These are phyloP conservation scores for Filosporella fistucella DNA, from an alignment of 495 filamentous ascomycete species.

Conservation along the genomic window DNA sequence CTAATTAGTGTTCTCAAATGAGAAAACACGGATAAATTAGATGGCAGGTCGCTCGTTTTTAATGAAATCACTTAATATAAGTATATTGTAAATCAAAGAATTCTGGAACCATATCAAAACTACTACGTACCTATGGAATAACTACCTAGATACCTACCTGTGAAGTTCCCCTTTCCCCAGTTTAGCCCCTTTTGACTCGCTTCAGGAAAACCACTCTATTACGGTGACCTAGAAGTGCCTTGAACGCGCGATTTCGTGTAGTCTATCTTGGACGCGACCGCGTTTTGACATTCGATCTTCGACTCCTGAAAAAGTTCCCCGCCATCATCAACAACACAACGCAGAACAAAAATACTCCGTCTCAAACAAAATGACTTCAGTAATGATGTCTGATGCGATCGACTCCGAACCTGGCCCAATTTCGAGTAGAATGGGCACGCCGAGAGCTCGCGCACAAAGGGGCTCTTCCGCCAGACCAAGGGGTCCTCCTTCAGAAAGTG, in stretches of 20 bases:
- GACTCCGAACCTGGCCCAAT: slow-evolving; percentile 16
- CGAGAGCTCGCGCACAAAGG: slow-evolving; percentile 22
- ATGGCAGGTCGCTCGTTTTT: no score
- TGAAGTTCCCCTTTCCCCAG: background rate
- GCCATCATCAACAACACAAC: slow-evolving; percentile 15
- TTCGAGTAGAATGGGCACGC: slow-evolving; percentile 19
- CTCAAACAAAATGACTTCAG: slow-evolving; percentile 18
- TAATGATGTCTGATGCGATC: slow-evolving; percentile 22
- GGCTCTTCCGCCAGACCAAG: slow-evolving; percentile 56
- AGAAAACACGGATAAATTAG: no score
- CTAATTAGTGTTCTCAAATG: no score
- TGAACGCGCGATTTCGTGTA: slow-evolving; percentile 1
- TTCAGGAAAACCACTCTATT: slow-evolving; percentile 19
- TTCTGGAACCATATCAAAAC: no score
- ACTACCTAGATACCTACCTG: background rate
- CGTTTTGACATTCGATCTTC: slow-evolving; percentile 7
- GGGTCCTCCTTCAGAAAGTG: slow-evolving; percentile 62
- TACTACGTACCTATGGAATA: no score
- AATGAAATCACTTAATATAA: no score
- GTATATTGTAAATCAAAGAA: no score
- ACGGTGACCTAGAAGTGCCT: slow-evolving; percentile 11
- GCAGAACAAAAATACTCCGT: background rate
- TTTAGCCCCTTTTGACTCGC: no score
- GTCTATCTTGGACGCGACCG: background rate
- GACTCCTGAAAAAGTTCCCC: slow-evolving; percentile 8